Evolutionary conservation across 2,329 filamentous ascomycete genomes (phyloP).

Genomic region (Geosmithia flava): DNA sequence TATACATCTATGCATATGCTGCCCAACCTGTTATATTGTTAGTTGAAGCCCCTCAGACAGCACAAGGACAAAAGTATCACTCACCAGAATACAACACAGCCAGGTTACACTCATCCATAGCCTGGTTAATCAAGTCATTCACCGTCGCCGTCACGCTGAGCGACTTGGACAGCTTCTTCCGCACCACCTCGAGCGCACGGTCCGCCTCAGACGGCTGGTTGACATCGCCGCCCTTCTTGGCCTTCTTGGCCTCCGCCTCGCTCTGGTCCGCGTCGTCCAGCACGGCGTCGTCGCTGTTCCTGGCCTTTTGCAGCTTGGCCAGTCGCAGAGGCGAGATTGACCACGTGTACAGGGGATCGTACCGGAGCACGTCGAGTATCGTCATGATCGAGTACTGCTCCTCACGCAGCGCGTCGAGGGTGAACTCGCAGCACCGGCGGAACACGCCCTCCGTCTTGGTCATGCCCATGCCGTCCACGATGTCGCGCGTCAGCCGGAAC

Average conservation of each 20-base stretch:
- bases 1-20: slow-evolving; percentile 25
- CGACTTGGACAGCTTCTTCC: slow-evolving; percentile 91
- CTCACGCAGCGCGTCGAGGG: slow-evolving; percentile 83
- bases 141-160: slow-evolving; percentile 91
- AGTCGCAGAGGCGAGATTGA: slow-evolving; percentile 63
- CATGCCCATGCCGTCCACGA: slow-evolving; percentile 94
- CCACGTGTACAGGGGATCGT: slow-evolving; percentile 95
- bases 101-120: slow-evolving; percentile 83
- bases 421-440: slow-evolving; percentile 96
- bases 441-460: slow-evolving; percentile 94
- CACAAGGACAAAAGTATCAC: slow-evolving; percentile 12
- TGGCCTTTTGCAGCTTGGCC: slow-evolving; percentile 51
- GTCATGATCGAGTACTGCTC: slow-evolving; percentile 98
- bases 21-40: slow-evolving; percentile 25
- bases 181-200: slow-evolving; percentile 79
- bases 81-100: slow-evolving; percentile 76
- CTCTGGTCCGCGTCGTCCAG: slow-evolving; percentile 21
- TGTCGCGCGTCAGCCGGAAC: slow-evolving; percentile 85
- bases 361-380: slow-evolving; percentile 92
- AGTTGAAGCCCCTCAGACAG: slow-evolving; percentile 5
- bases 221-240: slow-evolving; percentile 20
- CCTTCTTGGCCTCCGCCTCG: slow-evolving; percentile 27
- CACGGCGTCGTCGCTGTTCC: slow-evolving; percentile 34
- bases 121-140: slow-evolving; percentile 93
- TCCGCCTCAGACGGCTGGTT: slow-evolving; percentile 68